Base-by-base conservation (phyloP, 2,329 filamentous ascomycete species). In the Trichoderma simmonsii region DNA sequence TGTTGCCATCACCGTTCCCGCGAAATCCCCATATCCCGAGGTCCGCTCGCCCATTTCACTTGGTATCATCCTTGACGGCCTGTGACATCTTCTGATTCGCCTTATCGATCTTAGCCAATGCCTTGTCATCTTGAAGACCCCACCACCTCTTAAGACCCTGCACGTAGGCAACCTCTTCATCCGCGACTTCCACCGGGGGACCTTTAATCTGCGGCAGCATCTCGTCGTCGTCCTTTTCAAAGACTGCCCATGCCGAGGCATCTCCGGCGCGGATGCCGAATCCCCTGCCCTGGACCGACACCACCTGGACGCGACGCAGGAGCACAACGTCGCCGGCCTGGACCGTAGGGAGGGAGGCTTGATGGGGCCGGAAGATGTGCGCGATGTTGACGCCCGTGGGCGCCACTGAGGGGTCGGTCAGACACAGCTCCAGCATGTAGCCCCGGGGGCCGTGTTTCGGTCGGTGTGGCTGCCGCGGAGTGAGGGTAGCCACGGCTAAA, bases 171-270 rank as follows among this genome's bases (percentile, higher is more conserved):
- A 80, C 81, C 79, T 90, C 89, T 32, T 79, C 81, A 15, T 83
- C 81, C 32, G 82, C 82, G 73, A 87, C 83, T 79, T 91, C 89
- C 24, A 91, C 84, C 0, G 88, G 88, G 68, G 88, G 87, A 0
- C 89, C 89, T 73, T 85, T 86, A 67, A 91, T 86, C 80, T 91
- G 86, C 56, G 86, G 81, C 57, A 85, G 79, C 76, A 78, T 77
- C 71, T 81, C 78, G 67, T 78, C 77, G 60, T 81, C 79, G 3
- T 79, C 79, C 51, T 80, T 79, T 75, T 89, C 87, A 73, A 89
- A 90, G 3, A 91, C 87, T 2, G 87, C 89, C 87, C 90, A 91
- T 69, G 87, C 86, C 18, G 88, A 90, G 39, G 81, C 82, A 59
- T 87, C 86, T n/a, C 82, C 84, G n/a, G 84, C 85, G 62, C 84